Evolutionary conservation across 1,139 yeast species (phyloP), one percentile per base, ranked within the genome.

Genomic region (Hemisphaericaspora xylofermentans): DNA sequence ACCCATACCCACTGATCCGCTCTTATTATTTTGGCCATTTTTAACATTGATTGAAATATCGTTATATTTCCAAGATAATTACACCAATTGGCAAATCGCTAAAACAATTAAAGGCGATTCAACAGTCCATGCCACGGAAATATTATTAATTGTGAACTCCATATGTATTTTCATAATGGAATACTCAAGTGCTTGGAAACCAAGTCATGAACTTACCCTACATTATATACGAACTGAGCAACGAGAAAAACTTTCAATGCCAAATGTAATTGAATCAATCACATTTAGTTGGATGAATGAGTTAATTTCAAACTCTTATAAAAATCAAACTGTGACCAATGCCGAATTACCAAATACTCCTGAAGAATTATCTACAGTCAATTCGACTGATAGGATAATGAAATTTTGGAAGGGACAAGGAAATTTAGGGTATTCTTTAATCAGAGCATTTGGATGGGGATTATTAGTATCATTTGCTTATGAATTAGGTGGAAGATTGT

Each of bases 211-310:
- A 19, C 54, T 64, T 27, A 42, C 45, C 2, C 39, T 49, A 12
- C 49, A 56, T 13, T 60, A 49, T 34, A 49, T 36, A n/a, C 38
- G 35, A 27, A 33, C 42, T 5, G 47, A 44, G 5, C 39, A 42
- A 19, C 13, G 13, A 6, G 35, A 44, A 7, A 54, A 53, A 27
- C 55, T 70, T 6, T 50, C 59, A n/a, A 59, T 61, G 1, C 76
- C 80, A 1, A 76, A 80, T 49, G 50, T 78, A n/a, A 52, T 79
- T 16, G 76, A 82, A 4, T 60, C 63, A 34, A 52, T 78, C 22
- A 78, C 85, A 0, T 81, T 78, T 49, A 65, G 76, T 7, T 81
- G 86, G 86, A 78, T 82, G 83, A 81, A 80, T 50, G 65, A 63
- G 1, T 53, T 82, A 44, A 73, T 82, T 28, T 52, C 57, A 19